Evolutionary conservation across 1,284 basidiomycete species (phyloP), one percentile per base, ranked within the genome.

Genomic region (Rhodotorula sp.): DNA sequence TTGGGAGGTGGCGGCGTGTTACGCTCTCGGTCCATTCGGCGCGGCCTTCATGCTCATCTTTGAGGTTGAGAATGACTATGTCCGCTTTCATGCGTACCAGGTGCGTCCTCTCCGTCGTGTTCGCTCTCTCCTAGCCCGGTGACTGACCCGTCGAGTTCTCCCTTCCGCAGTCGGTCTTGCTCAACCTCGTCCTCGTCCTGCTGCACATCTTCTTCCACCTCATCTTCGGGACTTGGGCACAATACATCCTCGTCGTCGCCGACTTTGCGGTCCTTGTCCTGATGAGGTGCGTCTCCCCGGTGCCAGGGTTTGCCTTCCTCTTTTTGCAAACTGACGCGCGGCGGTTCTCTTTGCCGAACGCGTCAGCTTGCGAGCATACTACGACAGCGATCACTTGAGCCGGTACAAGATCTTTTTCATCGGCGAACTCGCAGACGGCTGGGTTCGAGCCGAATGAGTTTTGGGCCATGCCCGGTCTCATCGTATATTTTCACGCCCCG

Each of bases 11-110:
- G 62, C 67, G 20, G 44, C 59, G 1, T 63, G 63, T 3, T 75
- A 73, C 20, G 58, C 48, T 2, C 30, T 74, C 15, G 73, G 73
- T 4, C 71, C 73, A 37, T 62, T 75, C 48, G 73, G 73, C 4
- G 73, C 73, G 5, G 68, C 66, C 14, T 42, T 44, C 5, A 20
- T 70, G 42, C 26, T 75, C 18, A 46, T 75, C 12, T 60, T 66
- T 33, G 73, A 75, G 61, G 57, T 70, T 8, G 71, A 75, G 67
- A 70, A 68, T 26, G 73, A 75, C 37, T 73, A 46, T 26, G 69
- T 72, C 7, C 20, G 73, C 18, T 75, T 68, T 30, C 73, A 75
- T 7, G 61, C 64, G 26, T 73, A 63, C 54, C 66, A 68, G 60
- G 73, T 75, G 30, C 59, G 73, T 37, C 15, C 29, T 30, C 8